Evolutionary conservation across 225 moss, liverwort and hornwort genomes (phyloP), one percentile per base, ranked within the genome.

Genomic region (Pseudisothecium myosuroides): DNA sequence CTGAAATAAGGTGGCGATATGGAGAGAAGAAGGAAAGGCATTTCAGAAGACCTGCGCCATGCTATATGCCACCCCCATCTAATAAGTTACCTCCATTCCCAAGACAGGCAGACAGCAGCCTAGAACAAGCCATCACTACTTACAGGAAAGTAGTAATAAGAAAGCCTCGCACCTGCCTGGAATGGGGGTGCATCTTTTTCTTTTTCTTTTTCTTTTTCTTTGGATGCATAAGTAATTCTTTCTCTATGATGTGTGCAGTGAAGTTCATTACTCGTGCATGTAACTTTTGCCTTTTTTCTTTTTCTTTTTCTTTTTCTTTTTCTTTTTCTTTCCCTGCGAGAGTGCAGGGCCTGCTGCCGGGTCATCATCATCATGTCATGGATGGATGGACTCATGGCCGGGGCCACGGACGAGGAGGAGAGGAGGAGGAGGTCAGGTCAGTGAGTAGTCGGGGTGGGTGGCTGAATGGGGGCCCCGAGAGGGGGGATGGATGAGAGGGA

Each of bases 401-500:
- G 39, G 24, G 17, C 9, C 1, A 3, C 29, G 72, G 28, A 4
- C 0, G 4, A 17, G 20, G 23, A 7, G 14, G 14, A 4, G 6
- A 3, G 24, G 58, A 17, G 18, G 24, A 23, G 54, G 54, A 54
- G 54, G 54, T 54, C 54, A 54, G n/a, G n/a, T n/a, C n/a, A n/a
- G n/a, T n/a, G n/a, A n/a, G n/a, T n/a, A n/a, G 77, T 34, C 55
- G 4, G 12, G 37, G 26, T 12, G 32, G 87, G 68, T 66, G 83
- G 41, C 56, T 32, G 47, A 22, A n/a, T 31, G 80, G 39, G 58
- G 50, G 24, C 21, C 27, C 7, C 3, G 27, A 11, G 18, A 7
- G 43, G 34, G 49, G 50, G 69, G 43, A 21, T 74, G 90, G 93
- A 93, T 91, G 89, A 80, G 93, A 91, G 91, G 89, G 91, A 91